Evolutionary conservation across 2,329 filamentous ascomycete genomes (phyloP), one percentile per base, ranked within the genome.

Genomic region (Teratosphaeriaceae sp.): DNA sequence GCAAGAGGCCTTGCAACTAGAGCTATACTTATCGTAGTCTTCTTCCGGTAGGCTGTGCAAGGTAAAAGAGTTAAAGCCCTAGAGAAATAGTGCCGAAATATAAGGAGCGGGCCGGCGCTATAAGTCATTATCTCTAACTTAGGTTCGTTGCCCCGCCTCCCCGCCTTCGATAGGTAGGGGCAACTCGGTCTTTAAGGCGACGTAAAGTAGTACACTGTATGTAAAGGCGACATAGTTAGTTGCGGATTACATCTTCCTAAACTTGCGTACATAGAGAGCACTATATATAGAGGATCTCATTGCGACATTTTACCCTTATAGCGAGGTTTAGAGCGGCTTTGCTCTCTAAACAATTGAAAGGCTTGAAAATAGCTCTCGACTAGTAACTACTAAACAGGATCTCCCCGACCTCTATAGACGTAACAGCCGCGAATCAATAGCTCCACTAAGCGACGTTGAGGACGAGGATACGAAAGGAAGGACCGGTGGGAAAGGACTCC

Each of bases 401-500:
- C 13, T 37, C 16, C 40, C 30, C 5, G 2, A 37, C 15, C 5
- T 29, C 8, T 20, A 8, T 16, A 33, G 31, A 24, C 40, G 40
- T n/a, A 27, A 37, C 19, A 43, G 40, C 31, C 40, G 40, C n/a
- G 40, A 43, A 26, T 37, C 40, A 18, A 43, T 33, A 27, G 40
- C 31, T n/a, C 40, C 40, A 24, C 40, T 29, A n/a, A 35, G 24
- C 35, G 40, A 42, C 23, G 22, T 20, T 30, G 31, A 35, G 31
- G 31, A 35, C 19, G 31, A 35, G 16, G 16, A 35, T 35, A 21
- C 31, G n/a, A 35, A 35, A 18, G 31, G 19, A 35, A 35, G 4
- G 16, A 7, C 5, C 7, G 16, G 31, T 18, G 31, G 19, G 16
- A 35, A 19, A 19, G 31, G 31, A 11, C 19, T 35, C 6, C 31